phyloP scores from a whole-genome alignment of 768 basidiomycete genomes.

The Pholiota microspora region DNA sequence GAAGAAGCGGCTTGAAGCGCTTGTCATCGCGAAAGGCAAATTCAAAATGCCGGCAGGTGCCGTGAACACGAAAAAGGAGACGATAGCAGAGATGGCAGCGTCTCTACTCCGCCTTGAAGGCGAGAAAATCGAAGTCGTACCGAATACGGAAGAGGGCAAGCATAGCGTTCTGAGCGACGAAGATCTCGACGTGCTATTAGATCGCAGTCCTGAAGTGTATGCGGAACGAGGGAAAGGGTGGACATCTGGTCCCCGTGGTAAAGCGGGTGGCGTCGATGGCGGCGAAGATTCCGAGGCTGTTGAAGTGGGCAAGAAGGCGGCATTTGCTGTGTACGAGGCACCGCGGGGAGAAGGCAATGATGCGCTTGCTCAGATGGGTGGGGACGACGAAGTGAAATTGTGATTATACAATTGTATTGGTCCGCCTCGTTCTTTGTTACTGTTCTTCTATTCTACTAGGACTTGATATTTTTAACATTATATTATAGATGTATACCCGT shows the following conservation, averaged over 20 bases:
- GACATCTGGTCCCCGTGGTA: constrained; percentile 43
- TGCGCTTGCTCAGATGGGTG: constrained; percentile 67
- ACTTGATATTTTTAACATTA: background rate
- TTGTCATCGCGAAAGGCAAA: constrained; percentile 95
- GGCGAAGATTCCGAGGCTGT: constrained; percentile 12
- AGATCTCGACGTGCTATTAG: constrained; percentile 79
- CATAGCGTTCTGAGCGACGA: constrained; percentile 75
- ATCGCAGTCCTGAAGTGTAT: constrained; percentile 75
- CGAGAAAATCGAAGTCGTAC: constrained; percentile 87
- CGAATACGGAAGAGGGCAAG: constrained; percentile 66
- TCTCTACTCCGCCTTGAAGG: constrained; percentile 77
- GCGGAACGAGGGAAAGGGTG: constrained; percentile 69
- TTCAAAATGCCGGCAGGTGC: constrained; percentile 72
- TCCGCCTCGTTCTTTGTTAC: background rate
- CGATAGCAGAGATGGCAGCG: constrained; percentile 78
- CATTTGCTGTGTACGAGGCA: constrained; percentile 78
- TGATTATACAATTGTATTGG: background rate
- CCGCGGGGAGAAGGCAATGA: constrained; percentile 62
- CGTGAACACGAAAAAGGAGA: constrained; percentile 52
- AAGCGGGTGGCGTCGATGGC: background rate
- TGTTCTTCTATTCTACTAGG: background rate
- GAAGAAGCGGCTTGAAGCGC: constrained; percentile 87
- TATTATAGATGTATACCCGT: constrained; percentile 3
- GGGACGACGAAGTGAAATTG: constrained; percentile 33
- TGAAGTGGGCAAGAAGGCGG: constrained; percentile 40